Evolutionary conservation across 2,329 filamentous ascomycete genomes (phyloP).

Genomic region (Diaporthe nobilis): DNA sequence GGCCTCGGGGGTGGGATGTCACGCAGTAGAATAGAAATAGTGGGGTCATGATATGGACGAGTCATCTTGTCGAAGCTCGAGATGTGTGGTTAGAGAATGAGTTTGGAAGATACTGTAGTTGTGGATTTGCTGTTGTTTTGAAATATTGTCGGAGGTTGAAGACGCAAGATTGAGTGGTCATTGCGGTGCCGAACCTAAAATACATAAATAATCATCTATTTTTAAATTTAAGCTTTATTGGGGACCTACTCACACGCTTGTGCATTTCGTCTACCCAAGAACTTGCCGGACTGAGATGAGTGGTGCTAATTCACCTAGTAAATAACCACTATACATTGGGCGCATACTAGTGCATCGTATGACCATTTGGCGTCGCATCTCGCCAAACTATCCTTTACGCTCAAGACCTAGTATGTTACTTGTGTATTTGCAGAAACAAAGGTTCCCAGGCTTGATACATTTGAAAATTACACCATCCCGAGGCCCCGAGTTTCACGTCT

Average conservation of each 20-base stretch:
- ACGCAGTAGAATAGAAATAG: not conserved
- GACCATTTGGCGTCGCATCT: not conserved
- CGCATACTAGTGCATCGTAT: not conserved
- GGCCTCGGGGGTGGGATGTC: too few relatives aligned
- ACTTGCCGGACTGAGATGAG: not conserved
- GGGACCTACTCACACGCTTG: not conserved
- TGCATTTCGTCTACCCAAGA: not conserved
- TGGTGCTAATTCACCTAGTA: not conserved
- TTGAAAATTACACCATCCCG: too few relatives aligned
- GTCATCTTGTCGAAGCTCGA: not conserved
- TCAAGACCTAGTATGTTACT: not conserved
- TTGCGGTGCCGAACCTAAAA: too few relatives aligned
- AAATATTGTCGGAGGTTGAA: too few relatives aligned
- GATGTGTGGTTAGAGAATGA: not conserved
- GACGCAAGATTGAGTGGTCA: too few relatives aligned
- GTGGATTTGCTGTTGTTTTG: not conserved
- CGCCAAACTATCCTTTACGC: not conserved
- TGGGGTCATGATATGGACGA: not conserved
- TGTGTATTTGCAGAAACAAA: not conserved
- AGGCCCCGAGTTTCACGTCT: not conserved
- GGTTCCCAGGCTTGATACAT: too few relatives aligned
- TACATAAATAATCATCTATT: too few relatives aligned
- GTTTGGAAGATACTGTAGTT: not conserved
- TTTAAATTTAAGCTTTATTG: not conserved
- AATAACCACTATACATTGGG: not conserved